Evolutionary conservation across 345 rosid species (phyloP).

Genomic region (Carallia pectinifolia): DNA sequence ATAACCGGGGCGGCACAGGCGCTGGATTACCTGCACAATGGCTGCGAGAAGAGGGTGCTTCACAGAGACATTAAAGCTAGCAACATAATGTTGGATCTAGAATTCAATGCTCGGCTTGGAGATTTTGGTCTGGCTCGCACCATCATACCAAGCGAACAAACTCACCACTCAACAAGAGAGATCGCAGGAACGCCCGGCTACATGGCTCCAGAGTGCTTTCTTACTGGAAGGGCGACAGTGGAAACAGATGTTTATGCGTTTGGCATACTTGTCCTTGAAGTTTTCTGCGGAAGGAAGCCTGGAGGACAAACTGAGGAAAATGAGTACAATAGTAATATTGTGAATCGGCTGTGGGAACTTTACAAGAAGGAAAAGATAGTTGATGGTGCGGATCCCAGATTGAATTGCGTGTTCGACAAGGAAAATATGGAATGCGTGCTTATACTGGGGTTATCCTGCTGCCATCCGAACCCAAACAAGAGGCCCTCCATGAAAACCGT

Average conservation of each 20-base stretch:
- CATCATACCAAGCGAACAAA: conserved; percentile 50
- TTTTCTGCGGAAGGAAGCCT: conserved; percentile 57
- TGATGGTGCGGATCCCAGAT: conserved; percentile 52
- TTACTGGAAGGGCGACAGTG: conserved; percentile 54
- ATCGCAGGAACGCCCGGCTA: conserved; percentile 76
- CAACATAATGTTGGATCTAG: conserved; percentile 73
- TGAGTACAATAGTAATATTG: conserved; percentile 51
- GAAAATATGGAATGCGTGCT: conserved; percentile 47
- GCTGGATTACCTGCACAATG: conserved; percentile 67
- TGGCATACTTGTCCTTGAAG: conserved; percentile 62
- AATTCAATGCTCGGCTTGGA: conserved; percentile 51
- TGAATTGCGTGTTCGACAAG: conserved; percentile 32
- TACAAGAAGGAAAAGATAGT: conserved; percentile 40
- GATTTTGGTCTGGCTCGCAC: conserved; percentile 84
- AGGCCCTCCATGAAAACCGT: conserved; percentile 69
- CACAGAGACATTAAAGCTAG: conserved; percentile 73
- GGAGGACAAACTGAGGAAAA: conserved; percentile 29
- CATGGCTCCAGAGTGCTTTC: conserved; percentile 79
- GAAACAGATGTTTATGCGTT: conserved; percentile 72
- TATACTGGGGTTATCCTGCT: conserved; percentile 72
- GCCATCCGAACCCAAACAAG: conserved; percentile 69
- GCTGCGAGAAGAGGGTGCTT: conserved; percentile 59
- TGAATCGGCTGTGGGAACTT: conserved; percentile 69
- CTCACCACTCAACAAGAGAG: conserved; percentile 70
- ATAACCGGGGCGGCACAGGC: conserved; percentile 62